Base-by-base conservation (phyloP, 2,329 filamentous ascomycete genomes). In the Cladosporium sp. region DNA sequence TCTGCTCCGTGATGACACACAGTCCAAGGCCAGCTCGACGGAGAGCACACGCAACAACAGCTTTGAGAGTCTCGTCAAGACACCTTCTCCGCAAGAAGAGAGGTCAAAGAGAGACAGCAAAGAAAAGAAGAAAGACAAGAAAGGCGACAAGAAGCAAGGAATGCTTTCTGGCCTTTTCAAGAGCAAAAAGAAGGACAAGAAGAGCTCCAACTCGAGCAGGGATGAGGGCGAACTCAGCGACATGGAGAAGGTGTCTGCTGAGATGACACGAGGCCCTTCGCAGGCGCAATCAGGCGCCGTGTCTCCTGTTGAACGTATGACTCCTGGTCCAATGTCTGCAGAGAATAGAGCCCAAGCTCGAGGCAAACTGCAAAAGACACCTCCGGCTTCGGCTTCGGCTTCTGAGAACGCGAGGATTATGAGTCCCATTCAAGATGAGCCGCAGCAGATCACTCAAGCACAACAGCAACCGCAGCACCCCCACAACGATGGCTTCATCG, bases 1-100 rank as follows among this genome's bases (percentile, higher is more conserved):
- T 60, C 73, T 99, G 47, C 74, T 97, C 36, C 84, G 92, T 37
- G 92, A 97, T 58, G 91, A 96, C 57, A 73, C 74, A 63, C 68
- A 4, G 29, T 60, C 54, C 24, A 55, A 54, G 41, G 64, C 57
- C 61, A 66, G 52, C 61, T 69, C 42, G 59, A 65, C 64, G 24
- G 71, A 76, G 53, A 76, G 83, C 76, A 60, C 62, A 66, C 52
- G 64, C n/a, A 64, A 56, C 13, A 82, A 80, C 67, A 92, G 88
- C 64, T 74, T 95, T 40, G 90, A 96, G 56, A 84, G 83, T 52
- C 77, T 88, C 45, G 86, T 89, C 51, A 90, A 87, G 70, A 79
- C 81, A 19, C 73, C 80, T 29, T 77, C 80, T 2, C 76, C 75
- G 13, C 71, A 75, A 18, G 87, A 90, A 42, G 75, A 79, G 9